Evolutionary conservation across 306 rosid genomes (phyloP), one percentile per base, ranked within the genome.

Genomic region (Castanea crenata): DNA sequence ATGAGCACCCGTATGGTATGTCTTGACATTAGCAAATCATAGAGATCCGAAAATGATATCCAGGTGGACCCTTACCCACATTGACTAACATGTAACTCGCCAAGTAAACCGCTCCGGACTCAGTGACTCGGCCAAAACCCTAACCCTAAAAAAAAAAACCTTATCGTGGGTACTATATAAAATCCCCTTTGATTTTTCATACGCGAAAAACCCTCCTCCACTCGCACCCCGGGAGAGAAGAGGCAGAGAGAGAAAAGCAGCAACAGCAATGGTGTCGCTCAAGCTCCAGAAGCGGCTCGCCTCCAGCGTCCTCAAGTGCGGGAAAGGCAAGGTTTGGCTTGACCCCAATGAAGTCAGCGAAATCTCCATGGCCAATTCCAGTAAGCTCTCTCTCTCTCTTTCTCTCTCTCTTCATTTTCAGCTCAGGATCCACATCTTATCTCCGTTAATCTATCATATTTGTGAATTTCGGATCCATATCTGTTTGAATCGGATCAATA

Each of bases 201-300:
- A 2, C 54, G 54, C 54, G 54, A 12, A 49, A 49, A 49, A 3
- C 54, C 54, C 54, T 49, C 54, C 54, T 49, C 54, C 16, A 49
- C 54, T 49, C 5, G 54, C 54, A 49, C 54, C 16, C 16, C 12
- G 54, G 54, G 54, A 49, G 54, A 49, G 54, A 49, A 49, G 54
- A 49, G 54, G 15, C 54, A 49, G 54, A 49, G 16, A 13, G 15
- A 49, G 54, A 20, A 59, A 44, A 21, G 19, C 58, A 16, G 27
- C 67, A 15, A 6, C 34, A 21, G 82, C 80, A 69, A 89, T 89
- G 92, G 90, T 89, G 69, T 89, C 92, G 74, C 83, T 89, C 67
- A 89, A 89, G 87, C 92, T 86, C 16, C 92, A 89, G 87, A 89
- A 86, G 88, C 85, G 92, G 76, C 92, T 89, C 55, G 74, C 92